Percentiles rank a stretch among this genome's conserved stretches.
phyloP scores from a whole-genome alignment of 202 grass and related monocot genomes.

The Zizania palustris region DNA sequence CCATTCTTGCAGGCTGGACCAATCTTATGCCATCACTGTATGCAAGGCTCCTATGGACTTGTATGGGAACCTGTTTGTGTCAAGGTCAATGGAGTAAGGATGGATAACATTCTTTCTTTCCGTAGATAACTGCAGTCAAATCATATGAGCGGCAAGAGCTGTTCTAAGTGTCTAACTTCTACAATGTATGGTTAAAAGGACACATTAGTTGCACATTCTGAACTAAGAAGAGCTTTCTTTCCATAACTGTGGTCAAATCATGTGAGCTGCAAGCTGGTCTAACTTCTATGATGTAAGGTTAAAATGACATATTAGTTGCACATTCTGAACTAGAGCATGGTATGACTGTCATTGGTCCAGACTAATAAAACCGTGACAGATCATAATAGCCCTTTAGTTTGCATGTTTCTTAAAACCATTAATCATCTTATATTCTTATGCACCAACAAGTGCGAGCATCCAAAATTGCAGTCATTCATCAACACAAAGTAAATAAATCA shows the following conservation, averaged over 20 bases:
- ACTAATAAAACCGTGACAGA: background rate
- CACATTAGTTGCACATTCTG: background rate
- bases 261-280: background rate
- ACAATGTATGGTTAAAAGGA: background rate
- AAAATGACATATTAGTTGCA: slow-evolving; percentile 3
- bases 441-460: background rate
- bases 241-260: slow-evolving; percentile 22
- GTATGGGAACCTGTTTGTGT: slow-evolving; percentile 66
- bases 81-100: slow-evolving; percentile 29
- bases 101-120: background rate
- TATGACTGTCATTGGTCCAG: background rate
- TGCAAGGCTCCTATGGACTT: slow-evolving; percentile 84
- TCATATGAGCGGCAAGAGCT: background rate
- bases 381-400: background rate
- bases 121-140: slow-evolving; percentile 12
- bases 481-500: background rate
- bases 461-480: background rate
- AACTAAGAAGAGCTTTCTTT: background rate
- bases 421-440: slow-evolving; percentile 15
- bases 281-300: background rate
- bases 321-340: background rate
- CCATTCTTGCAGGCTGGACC: slow-evolving; percentile 56
- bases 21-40: slow-evolving; percentile 81
- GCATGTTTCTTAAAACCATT: slow-evolving; percentile 10
- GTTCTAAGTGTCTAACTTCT: background rate